Evolutionary conservation across 1,284 basidiomycete species (phyloP).

Genomic region (Mrakiaceae sp.): DNA sequence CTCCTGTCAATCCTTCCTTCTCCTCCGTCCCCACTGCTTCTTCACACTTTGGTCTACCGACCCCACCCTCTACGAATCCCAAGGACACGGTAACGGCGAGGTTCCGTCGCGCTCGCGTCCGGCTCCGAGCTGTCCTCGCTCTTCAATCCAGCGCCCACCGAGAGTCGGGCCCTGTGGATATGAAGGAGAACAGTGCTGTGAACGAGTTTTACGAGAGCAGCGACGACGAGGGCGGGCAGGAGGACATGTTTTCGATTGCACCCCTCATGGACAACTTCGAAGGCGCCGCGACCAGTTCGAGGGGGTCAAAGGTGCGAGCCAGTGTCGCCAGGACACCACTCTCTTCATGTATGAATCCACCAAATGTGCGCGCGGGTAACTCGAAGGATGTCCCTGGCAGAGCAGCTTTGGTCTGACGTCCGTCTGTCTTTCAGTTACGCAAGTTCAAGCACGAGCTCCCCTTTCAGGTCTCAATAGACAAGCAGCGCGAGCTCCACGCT

Average conservation of each 20-base stretch:
- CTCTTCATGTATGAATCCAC: neutral
- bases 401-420: neutral
- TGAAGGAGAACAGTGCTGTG: neutral
- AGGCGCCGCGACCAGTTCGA: neutral
- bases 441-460: conserved; percentile 27
- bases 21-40: neutral
- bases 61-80: neutral
- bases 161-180: neutral
- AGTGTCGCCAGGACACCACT: neutral
- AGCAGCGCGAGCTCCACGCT: conserved; percentile 30
- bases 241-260: conserved; percentile 1
- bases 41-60: neutral
- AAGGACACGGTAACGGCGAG: neutral
- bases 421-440: neutral
- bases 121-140: neutral
- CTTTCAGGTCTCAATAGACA: conserved; percentile 39
- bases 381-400: neutral
- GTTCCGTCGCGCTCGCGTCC: neutral
- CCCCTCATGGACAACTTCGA: neutral
- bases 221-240: conserved; percentile 5
- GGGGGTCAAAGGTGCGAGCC: neutral
- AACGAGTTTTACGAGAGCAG: neutral
- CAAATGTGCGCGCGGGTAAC: neutral
- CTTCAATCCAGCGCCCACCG: neutral
- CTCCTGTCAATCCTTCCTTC: neutral